Conservation (phyloP, 441 rosid genomes). For the Erodium trifolium region DNA sequence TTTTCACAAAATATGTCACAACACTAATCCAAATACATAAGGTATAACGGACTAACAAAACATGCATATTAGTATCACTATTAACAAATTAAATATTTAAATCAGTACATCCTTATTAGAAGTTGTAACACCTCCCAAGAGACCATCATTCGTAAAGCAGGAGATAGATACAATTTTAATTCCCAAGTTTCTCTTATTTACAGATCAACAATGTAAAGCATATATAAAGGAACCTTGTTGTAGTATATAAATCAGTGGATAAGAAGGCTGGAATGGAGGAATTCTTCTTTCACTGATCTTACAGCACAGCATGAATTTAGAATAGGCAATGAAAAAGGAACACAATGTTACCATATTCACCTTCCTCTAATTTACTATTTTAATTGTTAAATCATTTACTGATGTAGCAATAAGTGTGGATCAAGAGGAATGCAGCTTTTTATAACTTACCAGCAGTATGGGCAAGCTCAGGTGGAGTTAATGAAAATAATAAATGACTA, state of each 20-base stretch:
- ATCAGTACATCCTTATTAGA: background rate
- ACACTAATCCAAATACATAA: background rate
- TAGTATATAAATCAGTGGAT: background rate
- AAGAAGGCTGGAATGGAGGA: background rate
- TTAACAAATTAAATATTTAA: background rate
- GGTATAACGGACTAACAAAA: background rate
- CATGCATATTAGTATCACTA: background rate
- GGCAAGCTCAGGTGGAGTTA: background rate
- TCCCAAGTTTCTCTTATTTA: background rate
- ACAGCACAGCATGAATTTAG: background rate
- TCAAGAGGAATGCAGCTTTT: background rate
- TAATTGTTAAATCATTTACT: background rate
- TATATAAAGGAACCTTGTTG: background rate
- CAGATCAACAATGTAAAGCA: background rate
- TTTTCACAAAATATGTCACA: background rate
- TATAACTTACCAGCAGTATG: too few species aligned
- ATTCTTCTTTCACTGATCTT: background rate
- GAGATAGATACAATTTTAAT: background rate
- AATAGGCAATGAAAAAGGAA: background rate
- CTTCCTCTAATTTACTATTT: background rate
- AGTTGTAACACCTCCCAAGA: background rate
- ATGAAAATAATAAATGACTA: too few species aligned
- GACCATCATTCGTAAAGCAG: background rate
- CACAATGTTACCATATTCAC: background rate
- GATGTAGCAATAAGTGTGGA: background rate